Evolutionary conservation across 257 asterid species (phyloP), one percentile per base, ranked within the genome.

Genomic region (Gentiana macrophylla): DNA sequence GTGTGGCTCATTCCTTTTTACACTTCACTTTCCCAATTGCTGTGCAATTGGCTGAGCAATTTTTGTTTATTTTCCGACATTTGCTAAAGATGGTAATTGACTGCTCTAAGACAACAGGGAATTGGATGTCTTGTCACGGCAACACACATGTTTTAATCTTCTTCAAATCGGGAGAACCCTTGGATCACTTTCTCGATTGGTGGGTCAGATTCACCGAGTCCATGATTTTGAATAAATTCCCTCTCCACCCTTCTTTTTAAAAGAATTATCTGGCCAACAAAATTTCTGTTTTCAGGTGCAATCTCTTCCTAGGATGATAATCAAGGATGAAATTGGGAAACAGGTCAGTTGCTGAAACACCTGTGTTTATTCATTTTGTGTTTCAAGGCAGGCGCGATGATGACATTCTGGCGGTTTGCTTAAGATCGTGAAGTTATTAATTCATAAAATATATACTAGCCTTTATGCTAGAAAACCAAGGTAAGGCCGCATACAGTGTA

Each of bases 221-320:
- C 38, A 35, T 38, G 32, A 11, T n/a, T 24, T 32, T 43, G 66
- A 59, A 60, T 43, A 55, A 52, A 48, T 43, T 24, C 24, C 24
- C 24, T 24, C 24, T 24, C 24, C 24, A 10, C 15, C 54, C 50
- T 57, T 32, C 43, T 60, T 32, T 66, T 63, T 64, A 62, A 61
- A 52, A 44, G 9, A 41, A 2, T 41, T 41, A 4, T 41, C 9
- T 41, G 6, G 46, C 65, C 43, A 68, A 66, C 72, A 50, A 55
- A 36, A 45, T 13, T 61, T 65, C 58, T 55, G 35, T 50, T 12
- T 77, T 67, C 94, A 91, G 98, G 95, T 91, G 57, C 96, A 91
- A 64, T 91, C 98, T 8, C 98, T 87, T 69, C 98, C 97, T 38
- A 87, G 98, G 78, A 91, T 91, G 96, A 87, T 87, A 62, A 87